These are phyloP conservation scores for Boletus rufocinnamomeus DNA, from an alignment of 768 basidiomycete species.

Conservation along the genomic window DNA sequence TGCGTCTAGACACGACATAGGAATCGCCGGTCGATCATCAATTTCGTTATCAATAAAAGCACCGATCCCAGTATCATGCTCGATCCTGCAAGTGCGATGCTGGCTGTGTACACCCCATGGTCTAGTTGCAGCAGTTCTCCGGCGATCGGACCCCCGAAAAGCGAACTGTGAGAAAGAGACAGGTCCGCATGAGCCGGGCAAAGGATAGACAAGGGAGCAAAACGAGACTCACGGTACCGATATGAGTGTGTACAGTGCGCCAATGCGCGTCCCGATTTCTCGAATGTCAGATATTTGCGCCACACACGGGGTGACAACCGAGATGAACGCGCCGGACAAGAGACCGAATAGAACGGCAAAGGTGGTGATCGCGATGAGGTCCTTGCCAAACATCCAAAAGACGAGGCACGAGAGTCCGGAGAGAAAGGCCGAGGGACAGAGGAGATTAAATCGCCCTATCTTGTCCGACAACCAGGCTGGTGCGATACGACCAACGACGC, in stretches of 20 bases:
- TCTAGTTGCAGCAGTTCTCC: slow-evolving; percentile 53
- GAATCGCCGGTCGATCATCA: slow-evolving; percentile 45
- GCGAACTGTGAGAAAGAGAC: slow-evolving; percentile 42
- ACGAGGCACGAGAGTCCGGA: slow-evolving; percentile 60
- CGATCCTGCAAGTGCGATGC: slow-evolving; percentile 62
- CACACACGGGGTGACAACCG: slow-evolving; percentile 66
- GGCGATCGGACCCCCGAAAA: slow-evolving; percentile 64
- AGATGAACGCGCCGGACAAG: slow-evolving; percentile 67
- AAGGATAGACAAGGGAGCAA: not conserved
- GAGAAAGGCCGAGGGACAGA: slow-evolving; percentile 61
- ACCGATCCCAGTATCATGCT: slow-evolving; percentile 60
- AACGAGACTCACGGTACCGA: slow-evolving; percentile 65
- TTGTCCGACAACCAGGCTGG: slow-evolving; percentile 66
- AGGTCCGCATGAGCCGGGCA: not conserved
- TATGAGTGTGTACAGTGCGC: slow-evolving; percentile 62
- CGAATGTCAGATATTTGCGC: slow-evolving; percentile 61
- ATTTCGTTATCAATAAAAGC: slow-evolving; percentile 52
- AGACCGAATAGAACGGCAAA: slow-evolving; percentile 64
- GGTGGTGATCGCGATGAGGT: slow-evolving; percentile 43
- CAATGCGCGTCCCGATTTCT: slow-evolving; percentile 64
- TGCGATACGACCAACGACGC: slow-evolving; percentile 61
- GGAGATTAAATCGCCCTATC: slow-evolving; percentile 67
- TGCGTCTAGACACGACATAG: slow-evolving; percentile 46
- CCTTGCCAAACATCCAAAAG: slow-evolving; percentile 54
- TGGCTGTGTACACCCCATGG: slow-evolving; percentile 48